Conservation (phyloP, 306 rosid species). For the Pyrus betulifolia region DNA sequence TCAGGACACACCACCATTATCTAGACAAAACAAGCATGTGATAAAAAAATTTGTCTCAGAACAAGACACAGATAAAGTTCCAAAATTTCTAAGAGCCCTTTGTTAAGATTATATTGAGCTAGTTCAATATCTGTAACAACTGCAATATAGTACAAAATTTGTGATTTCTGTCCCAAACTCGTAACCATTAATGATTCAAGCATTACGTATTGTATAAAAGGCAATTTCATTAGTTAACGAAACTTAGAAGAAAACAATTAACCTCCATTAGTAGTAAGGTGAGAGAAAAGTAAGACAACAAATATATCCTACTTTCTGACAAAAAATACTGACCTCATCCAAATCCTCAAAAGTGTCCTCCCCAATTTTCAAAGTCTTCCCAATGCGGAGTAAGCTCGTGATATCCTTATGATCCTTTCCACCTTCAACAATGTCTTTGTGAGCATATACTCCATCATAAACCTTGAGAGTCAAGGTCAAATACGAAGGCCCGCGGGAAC, state of each 20-base stretch:
- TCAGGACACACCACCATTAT: neutral
- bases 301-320: neutral
- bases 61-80: neutral
- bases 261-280: neutral
- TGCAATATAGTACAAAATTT: neutral
- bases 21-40: slow-evolving; percentile 1
- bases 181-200: neutral
- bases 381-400: slow-evolving; percentile 88
- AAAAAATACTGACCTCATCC: slow-evolving; percentile 65
- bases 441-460: slow-evolving; percentile 94
- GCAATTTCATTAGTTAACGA: neutral
- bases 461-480: slow-evolving; percentile 89
- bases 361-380: slow-evolving; percentile 94
- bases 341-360: slow-evolving; percentile 98
- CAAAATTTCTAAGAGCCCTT: neutral
- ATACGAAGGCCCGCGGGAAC: slow-evolving; percentile 88
- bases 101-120: neutral
- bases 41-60: neutral
- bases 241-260: neutral
- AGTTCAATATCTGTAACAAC: neutral
- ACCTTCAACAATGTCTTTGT: slow-evolving; percentile 92
- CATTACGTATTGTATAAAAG: neutral
- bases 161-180: neutral
- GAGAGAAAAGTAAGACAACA: neutral
- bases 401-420: slow-evolving; percentile 97